Percentiles rank a stretch among this genome's conserved stretches.
These are phyloP conservation scores for Cercophora scortea DNA, from an alignment of 495 filamentous ascomycete species.

Conservation along the genomic window DNA sequence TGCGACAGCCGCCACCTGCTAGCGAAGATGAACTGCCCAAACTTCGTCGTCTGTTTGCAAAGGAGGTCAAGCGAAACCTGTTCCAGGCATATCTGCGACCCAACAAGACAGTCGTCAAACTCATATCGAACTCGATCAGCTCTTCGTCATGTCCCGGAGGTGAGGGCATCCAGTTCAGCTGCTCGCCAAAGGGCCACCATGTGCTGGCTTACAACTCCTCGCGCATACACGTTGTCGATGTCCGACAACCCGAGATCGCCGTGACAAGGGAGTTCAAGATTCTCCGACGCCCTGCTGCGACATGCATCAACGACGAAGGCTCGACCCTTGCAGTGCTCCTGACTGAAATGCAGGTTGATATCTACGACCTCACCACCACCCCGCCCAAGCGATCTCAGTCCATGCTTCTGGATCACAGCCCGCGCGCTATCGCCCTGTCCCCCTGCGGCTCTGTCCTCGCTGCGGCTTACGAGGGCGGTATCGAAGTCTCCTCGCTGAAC, in stretches of 20 bases:
- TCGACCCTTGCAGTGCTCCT: slow-evolving; percentile 70
- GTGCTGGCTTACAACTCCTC: slow-evolving; percentile 81
- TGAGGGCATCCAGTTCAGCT: slow-evolving; percentile 76
- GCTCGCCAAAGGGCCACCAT: slow-evolving; percentile 65
- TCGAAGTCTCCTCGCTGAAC: slow-evolving; percentile 75
- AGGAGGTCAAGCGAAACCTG: slow-evolving; percentile 67
- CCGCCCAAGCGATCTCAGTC: slow-evolving; percentile 59
- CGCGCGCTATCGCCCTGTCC: slow-evolving; percentile 70
- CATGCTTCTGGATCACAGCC: slow-evolving; percentile 67
- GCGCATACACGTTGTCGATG: slow-evolving; percentile 70
- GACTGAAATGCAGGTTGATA: slow-evolving; percentile 70
- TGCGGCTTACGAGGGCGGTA: slow-evolving; percentile 77
- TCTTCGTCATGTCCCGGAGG: slow-evolving; percentile 77
- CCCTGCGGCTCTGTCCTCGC: slow-evolving; percentile 76
- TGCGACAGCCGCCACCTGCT: slow-evolving; percentile 24
- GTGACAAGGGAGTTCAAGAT: slow-evolving; percentile 77
- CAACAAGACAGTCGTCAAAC: slow-evolving; percentile 57
- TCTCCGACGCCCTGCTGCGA: slow-evolving; percentile 63
- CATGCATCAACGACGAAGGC: slow-evolving; percentile 74
- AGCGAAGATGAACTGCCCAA: slow-evolving; percentile 46
- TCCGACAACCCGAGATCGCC: slow-evolving; percentile 44
- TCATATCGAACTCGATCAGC: slow-evolving; percentile 77
- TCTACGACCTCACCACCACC: slow-evolving; percentile 60
- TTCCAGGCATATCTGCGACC: slow-evolving; percentile 74
- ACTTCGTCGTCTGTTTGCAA: slow-evolving; percentile 60